Conservation (phyloP, 345 rosid genomes). For the Eucalyptus rudis region DNA sequence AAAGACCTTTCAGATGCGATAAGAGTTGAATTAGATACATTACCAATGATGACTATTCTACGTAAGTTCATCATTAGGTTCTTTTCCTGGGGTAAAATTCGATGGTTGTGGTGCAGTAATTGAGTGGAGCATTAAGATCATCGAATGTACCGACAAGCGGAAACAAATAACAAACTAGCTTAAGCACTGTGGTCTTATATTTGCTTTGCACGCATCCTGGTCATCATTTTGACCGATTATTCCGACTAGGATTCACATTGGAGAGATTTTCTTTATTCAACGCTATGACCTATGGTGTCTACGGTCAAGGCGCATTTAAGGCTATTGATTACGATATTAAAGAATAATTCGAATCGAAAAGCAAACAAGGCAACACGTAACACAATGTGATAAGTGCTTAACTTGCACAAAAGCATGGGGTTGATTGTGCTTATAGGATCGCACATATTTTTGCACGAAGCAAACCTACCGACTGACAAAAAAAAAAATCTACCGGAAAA, state of each 20-base stretch:
- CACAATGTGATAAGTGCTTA: neutral
- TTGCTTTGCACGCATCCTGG: neutral
- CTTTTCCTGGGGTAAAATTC: accelerated
- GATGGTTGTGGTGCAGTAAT: neutral
- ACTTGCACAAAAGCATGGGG: neutral
- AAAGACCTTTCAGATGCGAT: accelerated
- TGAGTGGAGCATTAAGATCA: neutral
- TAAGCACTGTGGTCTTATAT: neutral
- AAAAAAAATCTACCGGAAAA: neutral
- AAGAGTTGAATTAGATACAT: neutral
- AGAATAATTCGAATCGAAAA: neutral
- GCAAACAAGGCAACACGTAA: neutral
- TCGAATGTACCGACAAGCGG: neutral
- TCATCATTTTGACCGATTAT: neutral
- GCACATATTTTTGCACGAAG: neutral
- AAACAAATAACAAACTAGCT: neutral
- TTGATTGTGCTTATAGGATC: neutral
- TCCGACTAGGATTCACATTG: neutral
- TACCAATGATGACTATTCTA: neutral
- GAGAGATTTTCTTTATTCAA: neutral
- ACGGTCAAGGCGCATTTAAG: neutral
- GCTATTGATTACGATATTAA: neutral
- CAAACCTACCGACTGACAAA: neutral
- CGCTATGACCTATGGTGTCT: neutral
- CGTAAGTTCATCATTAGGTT: neutral